Percentiles rank a stretch among this genome's conserved stretches.
Conservation (phyloP, 164 flowering plant species). For the Piper betle region DNA sequence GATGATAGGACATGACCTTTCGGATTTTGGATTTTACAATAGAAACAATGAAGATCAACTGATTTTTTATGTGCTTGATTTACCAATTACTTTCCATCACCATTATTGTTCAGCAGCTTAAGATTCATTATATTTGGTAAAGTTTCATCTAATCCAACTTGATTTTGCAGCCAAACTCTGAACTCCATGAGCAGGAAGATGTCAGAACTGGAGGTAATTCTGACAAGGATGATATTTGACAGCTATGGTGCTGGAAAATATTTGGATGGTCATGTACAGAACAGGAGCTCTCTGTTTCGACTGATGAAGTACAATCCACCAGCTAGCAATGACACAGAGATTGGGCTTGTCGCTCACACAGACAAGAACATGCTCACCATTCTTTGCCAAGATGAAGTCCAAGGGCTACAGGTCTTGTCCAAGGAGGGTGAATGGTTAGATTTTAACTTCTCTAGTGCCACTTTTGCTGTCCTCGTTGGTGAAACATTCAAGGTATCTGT, state of each 20-base stretch:
- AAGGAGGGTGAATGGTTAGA: slow-evolving; percentile 25
- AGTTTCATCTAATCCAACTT: no score
- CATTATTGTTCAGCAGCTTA: no score
- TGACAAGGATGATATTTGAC: slow-evolving; percentile 13
- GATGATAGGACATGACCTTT: not conserved
- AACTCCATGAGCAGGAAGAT: slow-evolving; percentile 20
- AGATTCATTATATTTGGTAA: no score
- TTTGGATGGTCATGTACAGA: slow-evolving; percentile 6
- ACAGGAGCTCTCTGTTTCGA: slow-evolving; percentile 11
- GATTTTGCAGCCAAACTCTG: slow-evolving; percentile 12
- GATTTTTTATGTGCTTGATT: no score
- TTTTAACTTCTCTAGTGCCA: slow-evolving; percentile 6
- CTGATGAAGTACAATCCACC: slow-evolving; percentile 33
- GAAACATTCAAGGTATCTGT: slow-evolving; percentile 34
- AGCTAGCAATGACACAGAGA: slow-evolving; percentile 1
- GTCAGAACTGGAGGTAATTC: slow-evolving; percentile 18
- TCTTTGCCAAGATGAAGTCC: slow-evolving; percentile 12
- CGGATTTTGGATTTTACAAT: not conserved
- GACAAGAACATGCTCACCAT: slow-evolving; percentile 13
- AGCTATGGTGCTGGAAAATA: slow-evolving; percentile 9
- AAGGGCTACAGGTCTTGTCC: slow-evolving; percentile 32
- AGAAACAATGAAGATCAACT: no score
- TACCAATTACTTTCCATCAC: no score
- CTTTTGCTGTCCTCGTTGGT: slow-evolving; percentile 25
- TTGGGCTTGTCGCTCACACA: slow-evolving; percentile 27